Evolutionary conservation across 1,139 yeast species (phyloP).

Genomic region (Sugiyamaella grinbergsii): DNA sequence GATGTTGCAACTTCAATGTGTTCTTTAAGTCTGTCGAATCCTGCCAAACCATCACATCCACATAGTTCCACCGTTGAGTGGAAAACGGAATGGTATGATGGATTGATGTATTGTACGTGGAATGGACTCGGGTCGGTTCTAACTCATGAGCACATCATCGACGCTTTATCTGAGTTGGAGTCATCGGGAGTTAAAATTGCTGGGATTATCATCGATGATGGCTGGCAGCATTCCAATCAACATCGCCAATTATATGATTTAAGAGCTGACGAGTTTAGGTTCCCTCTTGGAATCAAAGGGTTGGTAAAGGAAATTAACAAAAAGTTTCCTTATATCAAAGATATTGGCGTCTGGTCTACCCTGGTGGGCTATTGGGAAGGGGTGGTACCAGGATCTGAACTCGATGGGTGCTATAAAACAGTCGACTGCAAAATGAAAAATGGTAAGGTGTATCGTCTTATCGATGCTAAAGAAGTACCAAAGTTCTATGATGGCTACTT

Average conservation of each 20-base stretch:
- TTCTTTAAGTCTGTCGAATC: neutral
- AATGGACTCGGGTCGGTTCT: constrained; percentile 38
- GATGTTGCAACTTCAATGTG: neutral
- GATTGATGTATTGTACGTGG: constrained; percentile 41
- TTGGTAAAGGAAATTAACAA: constrained; percentile 30
- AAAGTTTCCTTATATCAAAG: constrained; percentile 37
- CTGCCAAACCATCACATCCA: neutral
- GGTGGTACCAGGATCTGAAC: constrained; percentile 31
- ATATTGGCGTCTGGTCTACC: constrained; percentile 42
- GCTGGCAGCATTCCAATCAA: constrained; percentile 38
- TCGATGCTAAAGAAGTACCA: constrained; percentile 27
- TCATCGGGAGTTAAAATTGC: constrained; percentile 31
- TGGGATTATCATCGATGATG: constrained; percentile 40
- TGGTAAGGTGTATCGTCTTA: constrained; percentile 5
- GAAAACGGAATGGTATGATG: constrained; percentile 31
- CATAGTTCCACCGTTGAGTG: constrained; percentile 3
- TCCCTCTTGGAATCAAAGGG: constrained; percentile 38
- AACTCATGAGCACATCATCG: constrained; percentile 30
- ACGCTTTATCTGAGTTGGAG: constrained; percentile 34
- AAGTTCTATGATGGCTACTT: constrained; percentile 38
- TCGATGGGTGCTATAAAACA: constrained; percentile 31
- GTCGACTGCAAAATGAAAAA: constrained; percentile 18
- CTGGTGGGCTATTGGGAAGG: constrained; percentile 42
- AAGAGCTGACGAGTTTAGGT: constrained; percentile 33
- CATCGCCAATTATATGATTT: constrained; percentile 32